Base-by-base conservation (phyloP, 2,329 filamentous ascomycete species). In the Dothistroma septosporum region DNA sequence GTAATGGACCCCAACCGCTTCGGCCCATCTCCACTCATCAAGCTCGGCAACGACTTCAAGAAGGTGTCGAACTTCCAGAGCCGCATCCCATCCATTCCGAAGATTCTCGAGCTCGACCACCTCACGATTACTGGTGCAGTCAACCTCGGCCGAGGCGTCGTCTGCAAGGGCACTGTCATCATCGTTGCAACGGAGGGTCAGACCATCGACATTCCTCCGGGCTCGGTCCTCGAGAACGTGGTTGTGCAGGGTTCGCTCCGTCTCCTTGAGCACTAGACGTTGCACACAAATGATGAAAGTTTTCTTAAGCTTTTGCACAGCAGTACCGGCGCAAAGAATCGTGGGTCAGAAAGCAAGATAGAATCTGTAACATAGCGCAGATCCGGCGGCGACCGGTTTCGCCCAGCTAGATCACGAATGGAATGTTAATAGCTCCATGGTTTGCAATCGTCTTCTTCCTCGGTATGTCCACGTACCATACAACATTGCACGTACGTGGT, bases 1-100 rank as follows among this genome's bases (percentile, higher is more conserved):
- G 86, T 97, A 76, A 96, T 99, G 81, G 96, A 96, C 84, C 87
- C 92, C 69, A 92, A 88, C 82, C 91, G 94, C 69, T 97, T 99
- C 78, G 94, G 94, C 68, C 92, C 94, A 70, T 93, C 94, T 53
- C 94, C 94, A 60, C 85, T 99, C 70, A 99, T 99, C 85, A 99
- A 99, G 89, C 89, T 99, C 58, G 94, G 94, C 71, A 87, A 87
- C 73, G 94, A 99, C 84, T 99, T 99, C 87, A 99, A 99, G 89
- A 99, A 99, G 87, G 94, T 99, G 44, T 97, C 93, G 1, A 94
- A 92, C 82, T 95, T 95, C 85, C 88, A 92, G 81, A 88, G 91
- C 79, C 88, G 88, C 75, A 92, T 95, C 69, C 84, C 89, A 11
- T 91, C 88, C 66, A 95, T 95, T 72, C 91, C 91, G 74, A 92